Base-by-base conservation (phyloP, 2,329 filamentous ascomycete genomes). In the Alternaria gansuensis region DNA sequence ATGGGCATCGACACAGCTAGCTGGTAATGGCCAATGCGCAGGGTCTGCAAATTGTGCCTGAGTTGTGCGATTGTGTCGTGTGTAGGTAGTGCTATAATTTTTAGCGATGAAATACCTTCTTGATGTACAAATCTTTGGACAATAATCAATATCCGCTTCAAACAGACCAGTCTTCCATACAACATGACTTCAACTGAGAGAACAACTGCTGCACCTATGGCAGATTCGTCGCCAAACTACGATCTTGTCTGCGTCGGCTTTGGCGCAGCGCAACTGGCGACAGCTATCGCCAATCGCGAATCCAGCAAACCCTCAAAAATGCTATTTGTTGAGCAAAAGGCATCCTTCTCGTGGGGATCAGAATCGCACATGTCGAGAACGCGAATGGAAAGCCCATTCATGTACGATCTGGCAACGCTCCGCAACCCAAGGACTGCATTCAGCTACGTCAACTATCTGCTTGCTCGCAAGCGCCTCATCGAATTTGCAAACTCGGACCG, bases 401-500 rank as follows among this genome's bases (percentile, higher is more conserved):
- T 77, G 49, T 75, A 73, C 54, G 75, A 77, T 45, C 68, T 77
- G 24, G 75, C 70, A 39, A 77, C 75, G 2, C 61, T 69, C 24
- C 70, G 75, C 29, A 77, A 77, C 44, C 75, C 75, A n/a, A 64
- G 73, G 43, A 74, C 73, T 10, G 62, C 65, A 5, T 77, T 76
- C 60, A 77, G 66, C 46, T 77, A 75, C 41, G 59, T 67, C 57
- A 75, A 74, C 51, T 77, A 76, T 62, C 65, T 77, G 5, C 71
- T 74, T 29, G 64, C 59, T 13, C 67, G 66, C 14, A 67, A 72
- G 33, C 67, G 75, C 7, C 65, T 77, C 14, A 60, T 77, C 23
- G 73, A 75, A 28, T 77, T 77, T 34, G 69, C 72, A 37, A 77
- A 77, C 56, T 75, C 77, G 21, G 73, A 76, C 49, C 70, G 74